These are phyloP conservation scores for Phytopythium aichiense DNA, from an alignment of 352 stramenopile genomes.

Conservation along the genomic window DNA sequence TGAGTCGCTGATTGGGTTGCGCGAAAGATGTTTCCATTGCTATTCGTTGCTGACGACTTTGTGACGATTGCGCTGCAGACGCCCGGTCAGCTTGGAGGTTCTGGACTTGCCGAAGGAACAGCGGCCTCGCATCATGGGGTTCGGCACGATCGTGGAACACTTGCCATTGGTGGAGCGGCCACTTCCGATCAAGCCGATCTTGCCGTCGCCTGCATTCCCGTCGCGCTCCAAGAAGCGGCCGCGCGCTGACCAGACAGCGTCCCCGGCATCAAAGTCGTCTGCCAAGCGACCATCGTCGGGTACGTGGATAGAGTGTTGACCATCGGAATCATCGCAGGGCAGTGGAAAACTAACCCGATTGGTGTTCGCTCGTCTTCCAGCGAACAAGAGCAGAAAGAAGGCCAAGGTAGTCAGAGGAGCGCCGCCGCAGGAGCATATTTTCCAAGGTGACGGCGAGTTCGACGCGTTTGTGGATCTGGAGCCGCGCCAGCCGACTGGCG, in stretches of 20 bases:
- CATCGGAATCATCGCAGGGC: neutral
- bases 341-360: neutral
- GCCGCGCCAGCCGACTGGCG: neutral
- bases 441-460: constrained; percentile 46
- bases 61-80: constrained; percentile 23
- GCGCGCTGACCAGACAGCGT: constrained; percentile 38
- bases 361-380: neutral
- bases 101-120: constrained; percentile 72
- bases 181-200: constrained; percentile 61
- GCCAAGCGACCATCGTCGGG: constrained; percentile 5
- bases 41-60: neutral
- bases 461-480: constrained; percentile 13
- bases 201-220: constrained; percentile 68
- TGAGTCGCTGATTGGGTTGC: constrained; percentile 21
- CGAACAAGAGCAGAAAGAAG: constrained; percentile 17
- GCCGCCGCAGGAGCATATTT: constrained; percentile 20
- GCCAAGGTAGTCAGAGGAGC: constrained; percentile 11
- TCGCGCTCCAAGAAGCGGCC: constrained; percentile 71
- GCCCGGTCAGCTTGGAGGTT: constrained; percentile 74
- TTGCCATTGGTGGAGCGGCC: constrained; percentile 55
- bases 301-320: neutral
- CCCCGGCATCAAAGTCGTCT: constrained; percentile 19
- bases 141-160: constrained; percentile 77
- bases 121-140: constrained; percentile 78
- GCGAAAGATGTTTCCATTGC: neutral